These are phyloP conservation scores for Fusarium fujikuroi DNA, from an alignment of 2,329 filamentous ascomycete species.

Conservation along the genomic window DNA sequence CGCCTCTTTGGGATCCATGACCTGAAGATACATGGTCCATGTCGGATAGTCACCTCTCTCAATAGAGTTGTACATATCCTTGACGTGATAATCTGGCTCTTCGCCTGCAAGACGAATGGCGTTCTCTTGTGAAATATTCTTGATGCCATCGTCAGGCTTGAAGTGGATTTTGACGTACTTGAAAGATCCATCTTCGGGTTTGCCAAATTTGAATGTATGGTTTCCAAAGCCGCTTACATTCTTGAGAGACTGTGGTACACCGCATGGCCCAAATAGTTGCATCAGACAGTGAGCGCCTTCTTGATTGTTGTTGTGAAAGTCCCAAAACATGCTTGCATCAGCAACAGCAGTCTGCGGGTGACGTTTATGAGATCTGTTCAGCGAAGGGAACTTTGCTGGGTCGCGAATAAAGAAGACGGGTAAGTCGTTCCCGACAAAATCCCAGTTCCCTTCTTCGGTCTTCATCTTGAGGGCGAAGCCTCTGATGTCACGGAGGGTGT, in stretches of 20 bases:
- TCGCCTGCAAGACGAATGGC: background rate
- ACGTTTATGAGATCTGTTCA: slow-evolving; percentile 1
- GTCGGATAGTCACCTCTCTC: background rate
- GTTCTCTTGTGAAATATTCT: background rate
- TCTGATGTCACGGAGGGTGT: slow-evolving; percentile 4
- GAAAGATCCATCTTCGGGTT: slow-evolving; percentile 5
- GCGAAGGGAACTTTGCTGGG: background rate
- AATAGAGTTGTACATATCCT: background rate
- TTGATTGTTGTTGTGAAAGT: slow-evolving; percentile 10
- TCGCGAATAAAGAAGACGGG: slow-evolving; percentile 10
- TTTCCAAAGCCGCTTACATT: slow-evolving; percentile 3
- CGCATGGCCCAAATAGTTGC: background rate
- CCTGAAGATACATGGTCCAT: background rate
- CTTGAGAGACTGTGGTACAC: background rate
- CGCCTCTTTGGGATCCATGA: slow-evolving; percentile 1
- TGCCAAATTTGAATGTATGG: slow-evolving; percentile 4
- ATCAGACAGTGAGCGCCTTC: slow-evolving; percentile 3
- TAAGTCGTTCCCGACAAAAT: slow-evolving; percentile 9
- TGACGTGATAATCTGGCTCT: slow-evolving; percentile 3
- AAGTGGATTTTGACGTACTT: slow-evolving; percentile 16
- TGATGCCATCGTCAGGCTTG: slow-evolving; percentile 6
- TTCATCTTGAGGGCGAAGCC: slow-evolving; percentile 13
- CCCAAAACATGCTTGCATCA: slow-evolving; percentile 12
- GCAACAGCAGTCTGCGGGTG: background rate
- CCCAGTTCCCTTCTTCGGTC: slow-evolving; percentile 4